Base-by-base conservation (phyloP, 2,329 filamentous ascomycete genomes). In the Biscogniauxia sp. region DNA sequence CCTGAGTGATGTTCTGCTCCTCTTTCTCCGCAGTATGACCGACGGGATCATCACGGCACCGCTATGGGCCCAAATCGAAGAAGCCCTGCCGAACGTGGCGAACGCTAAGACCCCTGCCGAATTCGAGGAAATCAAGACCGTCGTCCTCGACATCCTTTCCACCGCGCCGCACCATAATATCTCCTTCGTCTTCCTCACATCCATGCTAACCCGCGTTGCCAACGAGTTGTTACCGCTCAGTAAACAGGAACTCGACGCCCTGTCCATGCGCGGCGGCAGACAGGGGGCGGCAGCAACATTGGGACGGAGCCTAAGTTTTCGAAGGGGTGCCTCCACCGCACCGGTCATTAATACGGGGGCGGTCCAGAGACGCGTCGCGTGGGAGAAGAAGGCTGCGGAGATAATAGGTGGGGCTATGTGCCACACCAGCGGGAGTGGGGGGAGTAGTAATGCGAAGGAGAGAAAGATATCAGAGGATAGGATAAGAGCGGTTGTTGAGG, bases 131-230 rank as follows among this genome's bases (percentile, higher is more conserved):
- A 76, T 79, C 66, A 85, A 84, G 70, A 76, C 75, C 0, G 71
- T 76, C 2, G 74, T 95, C 1, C 84, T 97, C 5, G 93, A 97
- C 66, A 83, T 89, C 1, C 82, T 97, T 1, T 84, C 89, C 0
- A 79, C 84, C 1, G 83, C 86, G 0, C 90, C 92, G 0, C 88
- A 89, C 55, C 90, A 96, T 76, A 95, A 92, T 71, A 93, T 97
- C 58, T 90, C 90, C 0, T 96, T 97, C 70, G 90, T 96, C 1
- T 93, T 97, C 65, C 78, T 97, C 17, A 92, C 89, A 0, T 88
- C 91, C 8, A 93, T 93, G 76, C 81, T 97, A 0, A 77, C 80
- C 1, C 79, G 81, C 3, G 76, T 85, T 1, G 77, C 80, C 1
- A 73, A 77, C 0, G 84, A 87, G 58, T 73, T 87, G 5, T 73